These are phyloP conservation scores for Metschnikowia colocasiae DNA, from an alignment of 805 yeast genomes.

Conservation along the genomic window DNA sequence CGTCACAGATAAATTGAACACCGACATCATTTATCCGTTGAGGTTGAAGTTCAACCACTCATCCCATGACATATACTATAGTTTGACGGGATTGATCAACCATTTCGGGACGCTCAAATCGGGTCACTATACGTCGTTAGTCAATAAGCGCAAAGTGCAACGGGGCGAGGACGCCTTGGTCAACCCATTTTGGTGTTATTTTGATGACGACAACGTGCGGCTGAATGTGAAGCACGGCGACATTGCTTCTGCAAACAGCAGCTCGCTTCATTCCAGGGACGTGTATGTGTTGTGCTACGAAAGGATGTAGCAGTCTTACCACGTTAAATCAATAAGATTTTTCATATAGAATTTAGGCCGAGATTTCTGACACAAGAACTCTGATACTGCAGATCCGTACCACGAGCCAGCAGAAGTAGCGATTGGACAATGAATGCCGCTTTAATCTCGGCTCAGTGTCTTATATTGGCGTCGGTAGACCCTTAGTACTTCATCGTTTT, in stretches of 20 bases:
- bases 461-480: no score
- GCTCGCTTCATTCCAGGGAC: conserved; percentile 46
- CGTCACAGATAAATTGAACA: conserved; percentile 49
- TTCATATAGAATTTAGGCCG: no score
- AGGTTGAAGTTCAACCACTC: conserved; percentile 43
- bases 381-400: no score
- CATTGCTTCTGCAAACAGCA: conserved; percentile 28
- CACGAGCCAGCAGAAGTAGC: no score
- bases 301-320: conserved; percentile 13
- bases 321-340: no score
- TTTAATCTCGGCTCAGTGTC: no score
- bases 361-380: no score
- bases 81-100: conserved; percentile 60
- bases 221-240: conserved; percentile 46
- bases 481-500: no score
- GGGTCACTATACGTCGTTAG: conserved; percentile 74
- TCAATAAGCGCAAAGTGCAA: conserved; percentile 40
- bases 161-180: conserved; percentile 24
- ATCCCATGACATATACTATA: conserved; percentile 40
- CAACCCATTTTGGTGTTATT: conserved; percentile 61
- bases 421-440: no score
- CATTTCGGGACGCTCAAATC: conserved; percentile 67
- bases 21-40: conserved; percentile 54
- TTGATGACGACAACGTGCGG: conserved; percentile 66
- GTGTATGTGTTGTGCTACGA: conserved; percentile 72